Percentiles rank a stretch among this genome's conserved stretches.
These are phyloP conservation scores for Lyophyllum decastes DNA, from an alignment of 768 basidiomycete genomes.

Conservation along the genomic window DNA sequence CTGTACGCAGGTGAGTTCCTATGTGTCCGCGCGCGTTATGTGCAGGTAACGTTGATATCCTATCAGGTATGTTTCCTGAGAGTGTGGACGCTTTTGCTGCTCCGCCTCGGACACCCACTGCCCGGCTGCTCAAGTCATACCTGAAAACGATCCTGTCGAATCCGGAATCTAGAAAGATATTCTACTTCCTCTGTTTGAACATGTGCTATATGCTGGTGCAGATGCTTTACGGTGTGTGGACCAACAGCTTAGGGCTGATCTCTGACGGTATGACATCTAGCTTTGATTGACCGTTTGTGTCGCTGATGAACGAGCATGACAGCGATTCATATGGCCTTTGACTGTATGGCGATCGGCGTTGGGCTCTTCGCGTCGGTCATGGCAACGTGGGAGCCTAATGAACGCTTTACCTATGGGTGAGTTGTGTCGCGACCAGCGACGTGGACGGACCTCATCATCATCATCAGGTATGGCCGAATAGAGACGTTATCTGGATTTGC, in stretches of 20 bases:
- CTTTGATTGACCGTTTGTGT: conserved; percentile 2
- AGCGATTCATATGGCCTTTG: conserved; percentile 99
- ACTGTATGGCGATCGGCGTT: conserved; percentile 96
- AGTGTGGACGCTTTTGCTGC: conserved; percentile 42
- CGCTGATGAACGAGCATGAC: conserved; percentile 3
- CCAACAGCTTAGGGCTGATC: conserved; percentile 93
- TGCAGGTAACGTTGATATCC: background rate
- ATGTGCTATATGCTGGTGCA: conserved; percentile 96
- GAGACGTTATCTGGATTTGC: conserved; percentile 98
- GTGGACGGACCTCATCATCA: conserved; percentile 3
- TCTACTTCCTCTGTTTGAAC: conserved; percentile 95
- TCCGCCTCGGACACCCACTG: conserved; percentile 51
- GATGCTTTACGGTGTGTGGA: conserved; percentile 97
- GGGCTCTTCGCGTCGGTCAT: conserved; percentile 96
- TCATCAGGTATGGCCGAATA: conserved; percentile 83
- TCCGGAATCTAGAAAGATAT: conserved; percentile 91
- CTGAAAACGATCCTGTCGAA: conserved; percentile 91
- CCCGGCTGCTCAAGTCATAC: conserved; percentile 64
- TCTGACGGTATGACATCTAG: conserved; percentile 72
- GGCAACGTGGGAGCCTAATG: conserved; percentile 97
- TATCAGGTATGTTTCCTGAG: conserved; percentile 53
- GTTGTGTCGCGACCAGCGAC: conserved; percentile 18
- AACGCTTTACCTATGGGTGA: conserved; percentile 93
- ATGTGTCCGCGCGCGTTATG: background rate
- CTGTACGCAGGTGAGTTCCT: conserved; percentile 63